Evolutionary conservation across 345 rosid genomes (phyloP).

Genomic region (Rubroshorea leprosula): DNA sequence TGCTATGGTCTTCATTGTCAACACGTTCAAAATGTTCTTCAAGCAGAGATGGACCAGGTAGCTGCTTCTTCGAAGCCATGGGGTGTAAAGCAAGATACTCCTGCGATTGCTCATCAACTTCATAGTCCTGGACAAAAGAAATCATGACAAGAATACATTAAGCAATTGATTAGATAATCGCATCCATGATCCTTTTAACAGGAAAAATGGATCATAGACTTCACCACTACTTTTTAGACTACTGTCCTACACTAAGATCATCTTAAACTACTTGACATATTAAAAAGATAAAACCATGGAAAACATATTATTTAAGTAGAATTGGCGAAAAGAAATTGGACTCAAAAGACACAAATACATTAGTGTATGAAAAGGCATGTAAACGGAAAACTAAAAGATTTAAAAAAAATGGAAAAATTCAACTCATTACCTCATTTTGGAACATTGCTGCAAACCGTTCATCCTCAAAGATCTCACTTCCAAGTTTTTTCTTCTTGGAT

Average conservation of each 20-base stretch:
- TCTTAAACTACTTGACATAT: background rate
- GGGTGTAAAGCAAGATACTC: slow-evolving; percentile 81
- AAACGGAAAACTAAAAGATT: background rate
- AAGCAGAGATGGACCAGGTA: slow-evolving; percentile 38
- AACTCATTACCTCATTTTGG: slow-evolving; percentile 46
- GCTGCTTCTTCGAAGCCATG: slow-evolving; percentile 49
- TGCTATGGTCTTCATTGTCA: slow-evolving; percentile 40
- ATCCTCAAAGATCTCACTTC: slow-evolving; percentile 44
- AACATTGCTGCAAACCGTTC: slow-evolving; percentile 52
- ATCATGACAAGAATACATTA: slow-evolving; percentile 12
- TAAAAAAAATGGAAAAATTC: background rate
- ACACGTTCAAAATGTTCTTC: slow-evolving; percentile 85
- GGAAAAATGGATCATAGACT: background rate
- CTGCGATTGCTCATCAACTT: slow-evolving; percentile 61
- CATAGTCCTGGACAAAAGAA: slow-evolving; percentile 51
- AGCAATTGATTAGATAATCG: background rate
- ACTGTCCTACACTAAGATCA: background rate
- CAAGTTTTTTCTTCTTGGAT: slow-evolving; percentile 69
- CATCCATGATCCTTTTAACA: background rate
- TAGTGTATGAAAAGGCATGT: background rate
- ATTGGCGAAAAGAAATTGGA: background rate
- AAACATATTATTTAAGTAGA: background rate
- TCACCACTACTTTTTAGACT: background rate
- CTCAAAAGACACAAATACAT: background rate
- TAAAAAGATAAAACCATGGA: background rate